phyloP scores from a whole-genome alignment of 2,329 filamentous ascomycete species.

The Cytospora chrysosperma region DNA sequence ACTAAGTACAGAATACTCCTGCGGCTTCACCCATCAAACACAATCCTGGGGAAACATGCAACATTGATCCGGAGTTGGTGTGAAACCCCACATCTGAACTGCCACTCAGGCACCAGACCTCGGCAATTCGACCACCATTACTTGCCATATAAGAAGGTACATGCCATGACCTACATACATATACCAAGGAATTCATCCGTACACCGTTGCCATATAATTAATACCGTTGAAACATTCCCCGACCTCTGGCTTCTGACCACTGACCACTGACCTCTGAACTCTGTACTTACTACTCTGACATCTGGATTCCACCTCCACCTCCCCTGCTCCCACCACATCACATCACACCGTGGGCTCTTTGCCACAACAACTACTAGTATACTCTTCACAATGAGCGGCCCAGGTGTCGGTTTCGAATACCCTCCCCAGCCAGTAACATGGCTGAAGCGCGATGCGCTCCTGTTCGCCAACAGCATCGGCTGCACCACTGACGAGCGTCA shows the following conservation, averaged over 20 bases:
- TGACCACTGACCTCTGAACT: too few species aligned
- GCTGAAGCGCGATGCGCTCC: slow-evolving; percentile 82
- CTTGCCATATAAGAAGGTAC: too few species aligned
- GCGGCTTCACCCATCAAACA: background rate
- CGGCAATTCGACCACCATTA: slow-evolving; percentile 19
- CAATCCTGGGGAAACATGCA: background rate
- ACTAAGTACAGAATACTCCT: background rate
- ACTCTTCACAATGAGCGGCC: slow-evolving; percentile 42
- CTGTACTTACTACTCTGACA: too few species aligned
- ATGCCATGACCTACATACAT: background rate
- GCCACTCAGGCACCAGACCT: slow-evolving; percentile 16
- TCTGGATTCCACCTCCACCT: background rate
- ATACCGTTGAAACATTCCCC: too few species aligned
- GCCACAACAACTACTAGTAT: background rate
- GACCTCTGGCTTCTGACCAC: too few species aligned
- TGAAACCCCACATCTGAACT: slow-evolving; percentile 19
- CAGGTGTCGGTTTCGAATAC: slow-evolving; percentile 75
- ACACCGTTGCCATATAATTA: too few species aligned
- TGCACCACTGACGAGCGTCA: slow-evolving; percentile 82
- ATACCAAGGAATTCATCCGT: too few species aligned
- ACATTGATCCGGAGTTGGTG: background rate
- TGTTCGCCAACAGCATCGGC: slow-evolving; percentile 90
- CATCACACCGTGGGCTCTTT: slow-evolving; percentile 23
- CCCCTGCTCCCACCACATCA: slow-evolving; percentile 20
- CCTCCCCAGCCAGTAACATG: slow-evolving; percentile 74